A percentile compares a stretch with the other conserved stretches of the same genome.
Conservation (phyloP, 805 yeast species). For the Ogataea ramenticola region DNA sequence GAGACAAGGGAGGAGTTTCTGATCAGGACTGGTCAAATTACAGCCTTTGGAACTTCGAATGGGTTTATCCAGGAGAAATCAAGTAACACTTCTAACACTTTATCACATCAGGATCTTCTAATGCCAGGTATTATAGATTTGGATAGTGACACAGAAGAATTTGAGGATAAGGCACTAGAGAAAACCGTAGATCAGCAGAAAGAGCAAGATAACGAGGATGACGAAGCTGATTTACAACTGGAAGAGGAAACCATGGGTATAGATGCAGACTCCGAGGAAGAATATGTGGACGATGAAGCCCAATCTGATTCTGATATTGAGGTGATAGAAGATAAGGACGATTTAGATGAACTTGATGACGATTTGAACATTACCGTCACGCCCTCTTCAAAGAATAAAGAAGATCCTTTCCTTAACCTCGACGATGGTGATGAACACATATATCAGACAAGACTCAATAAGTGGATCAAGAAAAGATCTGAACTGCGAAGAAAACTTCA, state of each 20-base stretch:
- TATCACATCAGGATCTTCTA: constrained; percentile 35
- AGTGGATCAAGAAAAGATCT: constrained; percentile 55
- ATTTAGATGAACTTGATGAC: not conserved
- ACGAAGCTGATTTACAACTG: constrained; percentile 4
- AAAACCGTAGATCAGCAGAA: no score
- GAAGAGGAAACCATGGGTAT: constrained; percentile 6
- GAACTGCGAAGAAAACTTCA: constrained; percentile 28
- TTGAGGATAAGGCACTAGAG: no score
- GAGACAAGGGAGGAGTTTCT: constrained; percentile 77
- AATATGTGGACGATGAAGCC: not conserved
- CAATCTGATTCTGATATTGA: not conserved
- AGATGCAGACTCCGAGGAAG: constrained; percentile 5
- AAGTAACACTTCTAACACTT: constrained; percentile 14
- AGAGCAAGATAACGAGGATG: constrained; percentile 4
- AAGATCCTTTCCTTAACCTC: constrained; percentile 33
- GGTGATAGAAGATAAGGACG: not conserved
- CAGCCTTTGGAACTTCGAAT: constrained; percentile 78
- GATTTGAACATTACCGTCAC: constrained; percentile 2
- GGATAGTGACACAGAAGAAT: constrained; percentile 4
- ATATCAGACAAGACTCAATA: constrained; percentile 51
- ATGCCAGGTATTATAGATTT: constrained; percentile 39
- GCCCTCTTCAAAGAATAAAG: constrained; percentile 7
- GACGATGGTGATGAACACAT: constrained; percentile 79
- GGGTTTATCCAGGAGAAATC: constrained; percentile 44
- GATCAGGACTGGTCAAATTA: constrained; percentile 83